These are phyloP conservation scores for Panicum virgatum DNA, from an alignment of 202 grass and related monocot genomes.

Conservation along the genomic window DNA sequence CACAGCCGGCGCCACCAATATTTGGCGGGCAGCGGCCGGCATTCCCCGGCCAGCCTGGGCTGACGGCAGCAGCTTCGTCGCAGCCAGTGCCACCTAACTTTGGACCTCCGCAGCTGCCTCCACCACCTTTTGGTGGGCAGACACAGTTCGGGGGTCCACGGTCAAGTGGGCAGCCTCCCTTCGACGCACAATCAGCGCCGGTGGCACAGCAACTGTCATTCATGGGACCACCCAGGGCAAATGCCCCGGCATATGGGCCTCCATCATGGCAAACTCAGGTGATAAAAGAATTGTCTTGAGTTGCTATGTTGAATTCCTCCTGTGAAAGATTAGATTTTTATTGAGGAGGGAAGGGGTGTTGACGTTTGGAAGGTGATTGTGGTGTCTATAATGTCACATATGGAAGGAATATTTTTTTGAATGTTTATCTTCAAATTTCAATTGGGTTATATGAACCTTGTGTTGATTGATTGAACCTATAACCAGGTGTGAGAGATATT, in stretches of 20 bases:
- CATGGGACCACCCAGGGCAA: conserved; percentile 39
- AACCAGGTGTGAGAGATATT: neutral
- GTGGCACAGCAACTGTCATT: conserved; percentile 35
- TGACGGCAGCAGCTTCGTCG: neutral
- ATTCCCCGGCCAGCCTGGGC: conserved; percentile 17
- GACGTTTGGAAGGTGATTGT: neutral
- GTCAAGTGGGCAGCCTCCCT: conserved; percentile 33
- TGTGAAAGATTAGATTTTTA: neutral
- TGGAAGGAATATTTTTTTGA: neutral
- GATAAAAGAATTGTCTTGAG: neutral
- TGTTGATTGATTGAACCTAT: conserved; percentile 11
- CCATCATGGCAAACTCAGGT: conserved; percentile 57
- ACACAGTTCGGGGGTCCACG: conserved; percentile 22
- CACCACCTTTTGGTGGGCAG: conserved; percentile 30
- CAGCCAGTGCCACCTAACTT: conserved; percentile 36
- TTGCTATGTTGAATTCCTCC: neutral
- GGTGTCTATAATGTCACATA: neutral
- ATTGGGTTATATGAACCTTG: neutral
- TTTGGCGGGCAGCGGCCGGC: neutral
- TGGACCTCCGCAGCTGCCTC: conserved; percentile 33
- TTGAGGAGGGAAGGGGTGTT: neutral
- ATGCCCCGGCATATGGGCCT: conserved; percentile 44
- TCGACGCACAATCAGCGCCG: conserved; percentile 17
- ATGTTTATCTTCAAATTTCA: conserved; percentile 17
- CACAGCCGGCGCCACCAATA: conserved; percentile 16